Evolutionary conservation across 1,284 basidiomycete species (phyloP).

Genomic region (Jaminaea rosea): DNA sequence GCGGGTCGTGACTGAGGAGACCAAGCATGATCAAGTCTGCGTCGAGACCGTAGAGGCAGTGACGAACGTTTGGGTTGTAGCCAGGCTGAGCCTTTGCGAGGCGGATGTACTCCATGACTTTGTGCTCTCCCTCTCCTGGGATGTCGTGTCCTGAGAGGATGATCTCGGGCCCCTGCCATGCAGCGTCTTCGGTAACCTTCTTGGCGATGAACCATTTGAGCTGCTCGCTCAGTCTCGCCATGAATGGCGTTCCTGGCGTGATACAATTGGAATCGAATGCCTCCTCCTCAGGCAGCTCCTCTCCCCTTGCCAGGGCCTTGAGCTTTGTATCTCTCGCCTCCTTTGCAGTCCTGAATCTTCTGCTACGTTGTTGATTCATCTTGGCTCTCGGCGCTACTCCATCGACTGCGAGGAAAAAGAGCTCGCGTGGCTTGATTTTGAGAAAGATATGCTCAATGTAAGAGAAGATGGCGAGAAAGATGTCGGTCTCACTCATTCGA

Average conservation of each 20-base stretch:
- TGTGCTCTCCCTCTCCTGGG: slow-evolving; percentile 98
- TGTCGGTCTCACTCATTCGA: slow-evolving; percentile 81
- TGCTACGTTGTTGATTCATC: slow-evolving; percentile 85
- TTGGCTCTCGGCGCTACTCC: slow-evolving; percentile 96
- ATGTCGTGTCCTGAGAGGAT: slow-evolving; percentile 95
- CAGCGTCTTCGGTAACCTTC: slow-evolving; percentile 43
- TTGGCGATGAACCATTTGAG: slow-evolving; percentile 75
- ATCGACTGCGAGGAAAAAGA: slow-evolving; percentile 86
- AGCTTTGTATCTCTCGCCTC: slow-evolving; percentile 79
- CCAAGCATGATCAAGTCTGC: slow-evolving; percentile 98
- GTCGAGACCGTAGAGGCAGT: slow-evolving; percentile 96
- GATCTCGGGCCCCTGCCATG: slow-evolving; percentile 72
- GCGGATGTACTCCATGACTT: slow-evolving; percentile 99
- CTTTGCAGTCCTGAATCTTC: slow-evolving; percentile 88
- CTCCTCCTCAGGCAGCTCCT: slow-evolving; percentile 81
- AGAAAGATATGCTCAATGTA: slow-evolving; percentile 95
- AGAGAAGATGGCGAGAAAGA: slow-evolving; percentile 90
- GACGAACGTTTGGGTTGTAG: slow-evolving; percentile 85
- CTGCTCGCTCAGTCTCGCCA: slow-evolving; percentile 80
- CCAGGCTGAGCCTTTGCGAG: slow-evolving; percentile 84
- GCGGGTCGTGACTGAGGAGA: slow-evolving; percentile 91
- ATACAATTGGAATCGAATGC: slow-evolving; percentile 99
- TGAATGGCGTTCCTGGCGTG: slow-evolving; percentile 93
- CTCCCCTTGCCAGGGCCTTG: slow-evolving; percentile 77
- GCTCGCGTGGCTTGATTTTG: slow-evolving; percentile 92